Evolutionary conservation across 1,284 basidiomycete genomes (phyloP), one percentile per base, ranked within the genome.

Genomic region (Moesziomyces sp.): DNA sequence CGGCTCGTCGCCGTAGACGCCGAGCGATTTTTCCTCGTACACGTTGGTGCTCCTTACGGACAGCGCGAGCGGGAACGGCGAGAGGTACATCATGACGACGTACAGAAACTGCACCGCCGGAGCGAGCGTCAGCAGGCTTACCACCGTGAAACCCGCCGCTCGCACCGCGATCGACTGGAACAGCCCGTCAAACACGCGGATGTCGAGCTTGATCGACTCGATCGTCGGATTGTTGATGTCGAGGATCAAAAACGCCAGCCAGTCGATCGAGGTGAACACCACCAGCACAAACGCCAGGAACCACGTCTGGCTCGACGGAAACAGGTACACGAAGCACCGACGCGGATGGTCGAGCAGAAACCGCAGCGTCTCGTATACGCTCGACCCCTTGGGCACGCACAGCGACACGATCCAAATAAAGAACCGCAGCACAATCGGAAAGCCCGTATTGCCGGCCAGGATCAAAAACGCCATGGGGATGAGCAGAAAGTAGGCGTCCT

Each of bases 31-130:
- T 79, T 97, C 94, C 83, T 99, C 96, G 84, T 97, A 98, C 0
- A 98, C 96, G 84, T 98, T 98, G 21, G 96, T 97, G n/a, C 92
- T 90, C n/a, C 95, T 92, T 11, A 99, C 93, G 75, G 90, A 91
- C 57, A 89, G 82, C 19, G 88, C 88, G 45, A 89, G 86, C 13
- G 88, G 87, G 70, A 87, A 88, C 24, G 83, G 81, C 43, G 77
- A 69, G 62, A 84, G 68, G 33, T 84, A 84, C 93, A 96, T 96
- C 81, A 84, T 83, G 47, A 82, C 38, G 48, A 82, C 89, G 83
- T 92, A 96, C 42, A 97, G 89, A 62, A 85, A 92, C 90, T 96
- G 91, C 72, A 95, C 90, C 13, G 91, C 91, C 1, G 93, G 94
- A 3, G 93, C 91, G 10, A 95, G 84, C 10, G 87, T 83, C n/a